A percentile compares a stretch with the other conserved stretches of the same genome.
phyloP scores from a whole-genome alignment of 495 filamentous ascomycete genomes.

The Penicillium pancosmium region DNA sequence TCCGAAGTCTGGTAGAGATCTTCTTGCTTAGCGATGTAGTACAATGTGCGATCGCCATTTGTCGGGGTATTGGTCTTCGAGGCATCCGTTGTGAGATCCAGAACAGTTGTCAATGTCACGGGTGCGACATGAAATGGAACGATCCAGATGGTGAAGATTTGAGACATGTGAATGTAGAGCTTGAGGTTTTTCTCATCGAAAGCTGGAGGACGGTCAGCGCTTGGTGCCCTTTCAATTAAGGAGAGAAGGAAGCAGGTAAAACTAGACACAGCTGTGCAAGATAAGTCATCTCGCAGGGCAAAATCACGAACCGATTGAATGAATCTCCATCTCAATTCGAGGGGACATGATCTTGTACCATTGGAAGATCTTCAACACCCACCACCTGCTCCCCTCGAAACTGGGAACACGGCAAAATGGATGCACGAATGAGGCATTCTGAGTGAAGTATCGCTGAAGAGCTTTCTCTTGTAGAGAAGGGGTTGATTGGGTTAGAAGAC shows the following conservation, averaged over 20 bases:
- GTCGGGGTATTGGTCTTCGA: constrained; percentile 21
- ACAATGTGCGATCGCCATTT: constrained; percentile 41
- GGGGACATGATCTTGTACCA: constrained; percentile 89
- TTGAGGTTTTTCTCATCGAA: constrained; percentile 65
- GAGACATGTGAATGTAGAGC: constrained; percentile 70
- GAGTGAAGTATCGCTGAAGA: constrained; percentile 70
- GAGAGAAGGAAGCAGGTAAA: too few relatives aligned
- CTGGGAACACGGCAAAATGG: constrained; percentile 76
- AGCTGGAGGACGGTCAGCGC: constrained; percentile 42
- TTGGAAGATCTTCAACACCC: constrained; percentile 71
- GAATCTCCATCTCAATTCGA: constrained; percentile 66
- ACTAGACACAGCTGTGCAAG: too few relatives aligned
- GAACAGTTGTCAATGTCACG: constrained; percentile 72
- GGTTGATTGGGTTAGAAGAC: constrained; percentile 62
- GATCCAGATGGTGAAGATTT: constrained; percentile 76
- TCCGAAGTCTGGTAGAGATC: constrained; percentile 84
- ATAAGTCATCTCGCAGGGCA: too few relatives aligned
- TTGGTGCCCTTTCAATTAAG: neutral
- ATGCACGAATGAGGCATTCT: constrained; percentile 71
- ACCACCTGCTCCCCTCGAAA: constrained; percentile 56
- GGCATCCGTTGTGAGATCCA: constrained; percentile 54
- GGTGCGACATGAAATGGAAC: constrained; percentile 70
- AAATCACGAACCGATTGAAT: constrained; percentile 62
- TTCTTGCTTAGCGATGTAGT: constrained; percentile 74
- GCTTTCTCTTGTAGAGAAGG: constrained; percentile 63